Evolutionary conservation across 2,329 filamentous ascomycete genomes (phyloP).

Genomic region (Taxawa tesnikishii): DNA sequence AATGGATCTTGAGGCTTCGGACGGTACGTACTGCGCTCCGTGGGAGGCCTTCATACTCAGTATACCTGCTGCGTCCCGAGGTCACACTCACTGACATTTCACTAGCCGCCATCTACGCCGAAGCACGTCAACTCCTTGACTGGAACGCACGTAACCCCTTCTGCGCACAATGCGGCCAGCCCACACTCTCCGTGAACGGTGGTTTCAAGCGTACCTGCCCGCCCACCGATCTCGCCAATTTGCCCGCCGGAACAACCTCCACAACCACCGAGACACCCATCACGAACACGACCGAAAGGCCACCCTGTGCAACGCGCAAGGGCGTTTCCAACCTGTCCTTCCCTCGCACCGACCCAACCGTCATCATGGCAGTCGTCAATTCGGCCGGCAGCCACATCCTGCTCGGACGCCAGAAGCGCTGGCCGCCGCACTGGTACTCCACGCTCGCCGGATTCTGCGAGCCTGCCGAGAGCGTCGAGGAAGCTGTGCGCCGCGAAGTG

Average conservation of each 20-base stretch:
- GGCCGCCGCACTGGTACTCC: conserved; percentile 75
- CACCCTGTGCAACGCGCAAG: conserved; percentile 66
- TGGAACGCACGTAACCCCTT: conserved; percentile 92
- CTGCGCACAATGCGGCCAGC: conserved; percentile 78
- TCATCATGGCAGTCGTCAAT: conserved; percentile 88
- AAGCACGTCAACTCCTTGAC: conserved; percentile 77
- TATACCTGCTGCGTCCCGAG: background rate
- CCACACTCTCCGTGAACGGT: conserved; percentile 65
- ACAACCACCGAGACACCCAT: conserved; percentile 17
- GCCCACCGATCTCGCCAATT: conserved; percentile 46
- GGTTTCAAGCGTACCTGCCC: conserved; percentile 75
- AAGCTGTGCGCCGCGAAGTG: conserved; percentile 38
- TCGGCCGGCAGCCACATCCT: conserved; percentile 65
- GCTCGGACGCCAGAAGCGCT: conserved; percentile 74
- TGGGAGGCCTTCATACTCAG: background rate
- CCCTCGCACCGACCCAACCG: conserved; percentile 83
- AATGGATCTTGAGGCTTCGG: conserved; percentile 46
- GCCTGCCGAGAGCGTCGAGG: conserved; percentile 38
- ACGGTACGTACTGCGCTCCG: conserved; percentile 37
- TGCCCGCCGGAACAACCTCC: conserved; percentile 25
- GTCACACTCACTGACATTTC: background rate
- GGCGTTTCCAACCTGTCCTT: conserved; percentile 86
- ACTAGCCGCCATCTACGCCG: conserved; percentile 76
- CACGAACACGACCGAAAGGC: conserved; percentile 35
- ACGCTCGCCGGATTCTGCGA: conserved; percentile 54